Base-by-base conservation (phyloP, 1,284 basidiomycete species). In the Tremellales sp. region DNA sequence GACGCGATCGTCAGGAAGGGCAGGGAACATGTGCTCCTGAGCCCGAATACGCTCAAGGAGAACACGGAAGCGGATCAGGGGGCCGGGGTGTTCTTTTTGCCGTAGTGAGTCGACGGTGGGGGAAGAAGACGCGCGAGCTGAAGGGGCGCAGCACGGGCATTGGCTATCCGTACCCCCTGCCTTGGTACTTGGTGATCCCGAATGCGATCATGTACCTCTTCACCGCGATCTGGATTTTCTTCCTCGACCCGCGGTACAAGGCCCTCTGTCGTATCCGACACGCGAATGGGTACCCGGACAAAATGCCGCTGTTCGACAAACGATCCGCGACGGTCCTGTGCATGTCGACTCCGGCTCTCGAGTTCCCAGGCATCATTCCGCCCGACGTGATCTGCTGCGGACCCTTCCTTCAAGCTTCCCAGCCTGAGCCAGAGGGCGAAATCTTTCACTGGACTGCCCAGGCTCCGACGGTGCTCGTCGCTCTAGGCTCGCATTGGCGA, bases 11-110 rank as follows among this genome's bases (percentile, higher is more conserved):
- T 16, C 16, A 49, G 45, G 36, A 27, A 33, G 1, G 47, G 35
- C 6, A 26, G 21, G 22, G 31, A 35, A 10, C 51, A 35, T 31
- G 39, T 45, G 13, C 4, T 37, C 7, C 45, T 61, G n/a, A 52
- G 45, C 29, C 56, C 58, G 4, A 55, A 54, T 36, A 53, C 52
- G 3, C 21, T 58, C 36, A 53, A 51, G 24, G 58, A 61, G n/a
- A 42, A 44, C 19, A 54, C 51, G 6, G n/a, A 4, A 5, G 37
- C 29, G 8, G 50, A 53, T 7, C 52, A 56, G 29, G 51, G 45
- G 3, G 12, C 21, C 8, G 29, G 26, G 4, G 35, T 45, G 3
- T 53, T 61, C 26, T 27, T n/a, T 2, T 53, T 34, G 31, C 56
- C 58, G 0, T 33, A 37, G 58, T 58, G 40, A 53, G 58, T 54